Conservation (phyloP, 2,329 filamentous ascomycete genomes). For the Leptodontidium sp. region DNA sequence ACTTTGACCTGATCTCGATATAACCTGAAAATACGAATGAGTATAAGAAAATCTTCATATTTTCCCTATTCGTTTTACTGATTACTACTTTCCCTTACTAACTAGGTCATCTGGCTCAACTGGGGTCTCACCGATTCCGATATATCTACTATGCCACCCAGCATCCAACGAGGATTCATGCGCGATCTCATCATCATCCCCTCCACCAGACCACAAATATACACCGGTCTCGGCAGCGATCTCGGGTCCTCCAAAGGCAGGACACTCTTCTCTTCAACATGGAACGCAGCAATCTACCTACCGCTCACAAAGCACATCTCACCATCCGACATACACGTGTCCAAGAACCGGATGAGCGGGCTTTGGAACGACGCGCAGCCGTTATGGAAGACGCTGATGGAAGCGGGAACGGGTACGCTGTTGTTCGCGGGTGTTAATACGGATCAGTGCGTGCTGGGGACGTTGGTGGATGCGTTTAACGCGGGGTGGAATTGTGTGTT, state of each 20-base stretch:
- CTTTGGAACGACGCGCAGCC: conserved; percentile 58
- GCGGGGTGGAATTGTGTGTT: conserved; percentile 64
- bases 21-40: too few relatives aligned
- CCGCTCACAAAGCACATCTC: conserved; percentile 53
- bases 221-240: conserved; percentile 56
- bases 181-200: conserved; percentile 46
- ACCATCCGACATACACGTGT: conserved; percentile 57
- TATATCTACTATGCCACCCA: conserved; percentile 58
- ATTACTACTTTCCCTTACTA: conserved; percentile 10
- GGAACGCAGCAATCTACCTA: conserved; percentile 63
- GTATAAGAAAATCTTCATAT: too few relatives aligned
- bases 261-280: conserved; percentile 59
- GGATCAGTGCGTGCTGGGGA: conserved; percentile 67
- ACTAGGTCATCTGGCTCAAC: conserved; percentile 59
- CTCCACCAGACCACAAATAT: conserved; percentile 30
- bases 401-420: conserved; percentile 54
- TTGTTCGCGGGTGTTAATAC: conserved; percentile 68
- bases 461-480: conserved; percentile 62
- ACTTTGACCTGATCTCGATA: too few relatives aligned
- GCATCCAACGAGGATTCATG: conserved; percentile 57
- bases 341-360: conserved; percentile 67
- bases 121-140: conserved; percentile 65
- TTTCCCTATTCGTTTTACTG: not conserved
- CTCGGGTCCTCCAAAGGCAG: conserved; percentile 54
- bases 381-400: conserved; percentile 53